Evolutionary conservation across 805 yeast genomes (phyloP).

Genomic region (Saccharomycopsis sp.): DNA sequence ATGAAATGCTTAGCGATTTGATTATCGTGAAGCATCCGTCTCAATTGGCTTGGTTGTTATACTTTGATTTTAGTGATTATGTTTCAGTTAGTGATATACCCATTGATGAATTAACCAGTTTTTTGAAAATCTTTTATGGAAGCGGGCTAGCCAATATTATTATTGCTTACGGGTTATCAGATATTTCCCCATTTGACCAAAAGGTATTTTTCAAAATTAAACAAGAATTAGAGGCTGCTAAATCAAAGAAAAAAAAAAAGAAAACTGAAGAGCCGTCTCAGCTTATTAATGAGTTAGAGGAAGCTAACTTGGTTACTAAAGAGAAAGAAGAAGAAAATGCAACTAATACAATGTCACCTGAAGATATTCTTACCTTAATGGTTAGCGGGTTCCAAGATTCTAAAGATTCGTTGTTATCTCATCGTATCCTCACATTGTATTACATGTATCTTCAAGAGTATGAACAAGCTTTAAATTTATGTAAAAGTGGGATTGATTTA

Average conservation of each 20-base stretch:
- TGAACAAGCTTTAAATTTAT: conserved; percentile 50
- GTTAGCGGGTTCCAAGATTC: conserved; percentile 43
- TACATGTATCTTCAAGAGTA: conserved; percentile 58
- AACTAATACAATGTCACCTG: conserved; percentile 30
- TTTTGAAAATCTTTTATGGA: conserved; percentile 47
- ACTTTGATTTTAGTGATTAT: conserved; percentile 69
- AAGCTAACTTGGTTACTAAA: conserved; percentile 25
- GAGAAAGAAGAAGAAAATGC: conserved; percentile 23
- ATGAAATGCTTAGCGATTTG: conserved; percentile 62
- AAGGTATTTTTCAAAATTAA: conserved; percentile 24
- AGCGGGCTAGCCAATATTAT: conserved; percentile 59
- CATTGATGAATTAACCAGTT: conserved; percentile 38
- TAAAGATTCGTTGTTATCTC: conserved; percentile 48
- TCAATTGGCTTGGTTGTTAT: conserved; percentile 62
- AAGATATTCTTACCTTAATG: conserved; percentile 44
- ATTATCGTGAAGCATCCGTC: conserved; percentile 57
- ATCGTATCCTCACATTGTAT: conserved; percentile 57
- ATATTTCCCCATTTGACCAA: conserved; percentile 53
- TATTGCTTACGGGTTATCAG: conserved; percentile 59
- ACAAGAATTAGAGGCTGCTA: conserved; percentile 17
- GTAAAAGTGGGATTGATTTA: conserved; percentile 51
- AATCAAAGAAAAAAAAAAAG: conserved; percentile 17
- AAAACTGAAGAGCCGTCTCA: conserved; percentile 12
- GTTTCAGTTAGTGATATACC: conserved; percentile 43
- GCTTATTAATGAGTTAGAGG: conserved; percentile 7